Base-by-base conservation (phyloP, 2,329 filamentous ascomycete species). In the Neophaeococcomyces mojaviensis region DNA sequence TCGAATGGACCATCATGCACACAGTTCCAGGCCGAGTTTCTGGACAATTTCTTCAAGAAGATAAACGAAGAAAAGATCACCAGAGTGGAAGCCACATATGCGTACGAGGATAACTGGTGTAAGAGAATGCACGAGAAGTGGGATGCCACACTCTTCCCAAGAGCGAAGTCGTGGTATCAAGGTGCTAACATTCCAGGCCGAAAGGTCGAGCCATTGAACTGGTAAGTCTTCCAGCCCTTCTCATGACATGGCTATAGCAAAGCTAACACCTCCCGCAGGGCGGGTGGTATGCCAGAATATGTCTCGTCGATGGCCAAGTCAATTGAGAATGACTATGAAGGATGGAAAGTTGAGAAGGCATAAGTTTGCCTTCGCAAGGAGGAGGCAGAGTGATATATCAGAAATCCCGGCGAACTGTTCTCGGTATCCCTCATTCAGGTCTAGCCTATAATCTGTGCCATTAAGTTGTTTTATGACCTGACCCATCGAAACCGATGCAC, bases 1-100 rank as follows among this genome's bases (percentile, higher is more conserved):
- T 60, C 66, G 56, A 81, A 79, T 51, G 78, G 77, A 0, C 78
- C 79, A 0, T 69, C 71, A 0, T 69, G 65, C 1, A 69, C 74
- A 6, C 74, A 79, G 50, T 55, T 76, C 1, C 78, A 82, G 53
- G 77, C 75, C 2, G 64, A 73, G 0, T 81, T 74, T 75, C 40
- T 56, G 10, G 51, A 72, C 79, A 45, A 59, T 38, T 36, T 59
- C 32, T 74, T 81, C 44, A 60, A 65, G 30, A 68, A 75, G 58
- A 72, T 78, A 52, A 59, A 68, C 51, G 52, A 55, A 1, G 63
- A 73, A 32, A 57, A 60, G 1, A 64, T 78, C 57, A 71, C 69
- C 52, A 73, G 70, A 44, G 70, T 81, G 44, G 69, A 79, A 48
- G 66, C 74, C 0, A 70, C 66, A 31, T 31, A 50, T 0, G 70